Conservation (phyloP, 352 stramenopile species). For the Pythium dissotocum region DNA sequence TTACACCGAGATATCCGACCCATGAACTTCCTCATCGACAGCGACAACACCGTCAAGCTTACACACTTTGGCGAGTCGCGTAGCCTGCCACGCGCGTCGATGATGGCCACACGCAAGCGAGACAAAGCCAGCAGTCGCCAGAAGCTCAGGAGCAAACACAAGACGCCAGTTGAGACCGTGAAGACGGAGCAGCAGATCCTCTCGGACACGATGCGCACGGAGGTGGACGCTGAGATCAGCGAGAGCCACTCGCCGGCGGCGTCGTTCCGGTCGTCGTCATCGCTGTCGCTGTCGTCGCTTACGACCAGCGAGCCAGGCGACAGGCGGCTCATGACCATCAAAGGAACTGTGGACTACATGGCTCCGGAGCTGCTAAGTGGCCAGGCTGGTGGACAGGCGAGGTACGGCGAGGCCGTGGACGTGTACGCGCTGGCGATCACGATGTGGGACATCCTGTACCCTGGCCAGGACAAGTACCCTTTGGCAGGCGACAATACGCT, state of each 20-base stretch:
- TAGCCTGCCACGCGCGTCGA: conserved; percentile 19
- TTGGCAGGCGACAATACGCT: conserved; percentile 41
- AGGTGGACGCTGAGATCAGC: neutral
- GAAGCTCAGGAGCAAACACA: neutral
- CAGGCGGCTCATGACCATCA: neutral
- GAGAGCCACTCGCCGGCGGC: neutral
- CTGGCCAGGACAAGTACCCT: conserved; percentile 49
- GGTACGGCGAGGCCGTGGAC: conserved; percentile 73
- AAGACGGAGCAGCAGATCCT: neutral
- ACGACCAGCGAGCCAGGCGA: neutral
- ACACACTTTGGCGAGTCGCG: conserved; percentile 36
- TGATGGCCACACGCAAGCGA: neutral
- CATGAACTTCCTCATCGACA: conserved; percentile 67
- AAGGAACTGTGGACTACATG: conserved; percentile 80
- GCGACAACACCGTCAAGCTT: conserved; percentile 28
- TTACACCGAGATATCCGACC: conserved; percentile 72
- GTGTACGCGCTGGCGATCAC: conserved; percentile 77
- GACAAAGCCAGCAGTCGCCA: neutral
- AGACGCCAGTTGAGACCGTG: neutral
- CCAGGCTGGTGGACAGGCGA: conserved; percentile 36
- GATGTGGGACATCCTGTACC: conserved; percentile 73
- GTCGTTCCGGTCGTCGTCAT: neutral
- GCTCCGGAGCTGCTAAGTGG: conserved; percentile 77
- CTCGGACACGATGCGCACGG: neutral
- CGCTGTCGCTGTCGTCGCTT: neutral